These are phyloP conservation scores for Hippophae tibetana DNA, from an alignment of 306 rosid species.

Conservation along the genomic window DNA sequence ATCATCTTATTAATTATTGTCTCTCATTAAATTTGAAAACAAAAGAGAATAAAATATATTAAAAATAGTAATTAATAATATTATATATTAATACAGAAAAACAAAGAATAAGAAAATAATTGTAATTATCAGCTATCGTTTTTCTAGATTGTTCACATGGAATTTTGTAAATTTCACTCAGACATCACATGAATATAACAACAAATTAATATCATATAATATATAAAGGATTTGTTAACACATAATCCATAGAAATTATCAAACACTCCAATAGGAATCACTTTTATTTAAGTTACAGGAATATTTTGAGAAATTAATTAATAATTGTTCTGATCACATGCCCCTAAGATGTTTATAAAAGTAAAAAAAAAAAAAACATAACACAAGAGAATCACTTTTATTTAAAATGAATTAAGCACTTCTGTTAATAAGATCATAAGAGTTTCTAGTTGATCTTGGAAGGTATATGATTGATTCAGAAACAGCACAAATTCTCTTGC, in stretches of 20 bases:
- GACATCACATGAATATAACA: conserved; percentile 15
- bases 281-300: conserved; percentile 5
- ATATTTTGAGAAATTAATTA: conserved; percentile 19
- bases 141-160: conserved; percentile 41
- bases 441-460: conserved; percentile 47
- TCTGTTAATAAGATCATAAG: conserved; percentile 30
- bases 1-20: too few relatives aligned
- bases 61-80: conserved; percentile 19
- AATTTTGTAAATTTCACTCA: conserved; percentile 36
- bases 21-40: too few relatives aligned
- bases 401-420: neutral
- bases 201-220: too few relatives aligned
- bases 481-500: conserved; percentile 67
- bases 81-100: conserved; percentile 6
- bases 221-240: too few relatives aligned
- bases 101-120: neutral
- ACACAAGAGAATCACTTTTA: too few relatives aligned
- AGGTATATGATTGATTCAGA: conserved; percentile 56
- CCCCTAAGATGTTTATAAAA: conserved; percentile 1
- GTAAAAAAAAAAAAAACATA: conserved; percentile 4
- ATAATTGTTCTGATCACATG: conserved; percentile 22
- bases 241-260: too few relatives aligned
- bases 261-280: too few relatives aligned
- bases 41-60: too few relatives aligned
- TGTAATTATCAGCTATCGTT: conserved; percentile 4